A percentile compares a stretch with the other conserved stretches of the same genome.
Evolutionary conservation across 768 basidiomycete species (phyloP).

Genomic region (Leccinum subgranulosum): DNA sequence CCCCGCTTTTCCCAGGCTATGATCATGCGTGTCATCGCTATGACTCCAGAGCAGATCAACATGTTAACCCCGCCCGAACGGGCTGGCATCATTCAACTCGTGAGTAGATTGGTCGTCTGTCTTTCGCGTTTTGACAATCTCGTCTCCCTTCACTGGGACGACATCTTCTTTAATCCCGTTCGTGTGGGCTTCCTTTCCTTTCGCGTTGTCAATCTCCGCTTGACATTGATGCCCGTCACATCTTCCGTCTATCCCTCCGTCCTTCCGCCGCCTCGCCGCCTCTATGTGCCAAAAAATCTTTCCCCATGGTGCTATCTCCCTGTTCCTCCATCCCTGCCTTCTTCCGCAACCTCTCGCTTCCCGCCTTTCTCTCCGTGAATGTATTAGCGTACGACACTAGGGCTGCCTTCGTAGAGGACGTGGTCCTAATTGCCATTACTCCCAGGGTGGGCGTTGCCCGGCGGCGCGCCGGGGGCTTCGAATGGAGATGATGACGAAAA

Average conservation of each 20-base stretch:
- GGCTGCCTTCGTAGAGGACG: slow-evolving; percentile 27
- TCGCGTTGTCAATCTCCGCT: slow-evolving; percentile 13
- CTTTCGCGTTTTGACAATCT: background rate
- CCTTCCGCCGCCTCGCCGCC: slow-evolving; percentile 9
- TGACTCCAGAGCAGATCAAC: slow-evolving; percentile 85
- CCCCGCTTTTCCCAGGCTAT: slow-evolving; percentile 46
- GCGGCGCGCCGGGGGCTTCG: background rate
- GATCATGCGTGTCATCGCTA: slow-evolving; percentile 73
- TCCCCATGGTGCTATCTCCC: slow-evolving; percentile 11
- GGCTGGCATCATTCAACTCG: slow-evolving; percentile 78
- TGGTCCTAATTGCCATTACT: slow-evolving; percentile 1
- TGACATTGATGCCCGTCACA: slow-evolving; percentile 25
- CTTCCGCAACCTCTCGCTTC: slow-evolving; percentile 11
- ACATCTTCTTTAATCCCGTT: background rate
- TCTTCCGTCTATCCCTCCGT: slow-evolving; percentile 1
- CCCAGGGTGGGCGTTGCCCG: slow-evolving; percentile 3
- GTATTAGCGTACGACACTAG: slow-evolving; percentile 31
- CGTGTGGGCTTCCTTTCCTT: too few relatives aligned
- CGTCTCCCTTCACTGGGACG: background rate
- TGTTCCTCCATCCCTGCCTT: slow-evolving; percentile 6
- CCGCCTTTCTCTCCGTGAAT: background rate
- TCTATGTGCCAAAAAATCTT: slow-evolving; percentile 7
- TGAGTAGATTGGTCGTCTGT: slow-evolving; percentile 37
- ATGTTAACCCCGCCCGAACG: slow-evolving; percentile 70
- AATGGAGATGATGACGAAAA: background rate